Evolutionary conservation across 2,329 filamentous ascomycete genomes (phyloP), one percentile per base, ranked within the genome.

Genomic region (Epichloe brachyelytri): DNA sequence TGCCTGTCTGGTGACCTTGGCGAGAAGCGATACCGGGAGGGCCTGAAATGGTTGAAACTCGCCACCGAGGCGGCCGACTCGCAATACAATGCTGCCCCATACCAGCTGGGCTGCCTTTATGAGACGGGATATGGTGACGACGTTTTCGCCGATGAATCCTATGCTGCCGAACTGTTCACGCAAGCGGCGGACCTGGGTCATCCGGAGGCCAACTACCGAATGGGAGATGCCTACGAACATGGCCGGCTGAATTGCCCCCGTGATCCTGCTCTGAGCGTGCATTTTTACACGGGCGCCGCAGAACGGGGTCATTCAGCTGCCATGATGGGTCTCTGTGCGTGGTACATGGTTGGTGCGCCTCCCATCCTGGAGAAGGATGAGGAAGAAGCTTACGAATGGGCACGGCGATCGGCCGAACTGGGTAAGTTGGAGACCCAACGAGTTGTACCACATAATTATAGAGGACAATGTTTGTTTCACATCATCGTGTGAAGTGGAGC

Each of bases 321-420:
- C 46, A 97, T 97, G 89, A 95, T 98, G 90, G 91, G 91, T 4
- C 75, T 98, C 8, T 98, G 93, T 68, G 93, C 93, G 11, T 98
- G 93, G 93, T 98, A 97, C 67, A 86, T 97, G 77, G 86, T 97
- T 40, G 93, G 93, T 11, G 93, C 93, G 2, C 86, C 90, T 58
- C 89, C 90, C 0, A 82, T 97, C 14, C 71, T 98, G 20, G 90
- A 95, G 54, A 95, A 93, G 68, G 91, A 98, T 60, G 91, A 97
- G 66, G 85, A 85, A 58, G 93, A 98, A 67, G 93, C 93, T 10
- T 97, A 94, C 62, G 90, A 95, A 65, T 98, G 93, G 93, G 90
- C 93, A 15, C 82, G 82, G 61, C 83, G 84, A 62, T 88, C 93
- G 50, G 91, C 91, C 34, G 85, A 93, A 55, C 75, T 84, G 57